Base-by-base conservation (phyloP, 345 rosid genomes). In the Lagerstroemia speciosa region DNA sequence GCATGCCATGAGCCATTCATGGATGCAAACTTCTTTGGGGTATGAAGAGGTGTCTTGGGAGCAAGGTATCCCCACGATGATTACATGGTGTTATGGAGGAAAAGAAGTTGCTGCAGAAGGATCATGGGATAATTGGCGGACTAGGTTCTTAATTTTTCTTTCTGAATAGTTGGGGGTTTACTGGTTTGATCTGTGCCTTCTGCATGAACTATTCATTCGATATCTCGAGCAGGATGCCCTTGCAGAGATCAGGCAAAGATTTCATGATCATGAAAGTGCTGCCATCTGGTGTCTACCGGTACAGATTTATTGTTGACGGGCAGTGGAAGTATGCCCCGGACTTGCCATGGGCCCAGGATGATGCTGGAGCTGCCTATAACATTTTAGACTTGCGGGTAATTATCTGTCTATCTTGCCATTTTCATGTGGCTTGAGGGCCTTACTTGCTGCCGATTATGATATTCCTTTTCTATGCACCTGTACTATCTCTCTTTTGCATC, bases 241-340 rank as follows among this genome's bases (percentile, higher is more conserved):
- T 95, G 67, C 93, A 95, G 83, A 88, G 87, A 84, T 88, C 96
- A 64, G 98, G 97, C 43, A 95, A 90, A 83, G 99, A 95, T 83
- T 88, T 81, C 76, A 83, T 89, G 12, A 88, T 95, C 33, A 87
- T 95, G 98, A 95, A 91, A 79, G 98, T 95, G 46, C 82, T 95
- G 71, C 96, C 98, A 30, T 92, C 98, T 37, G 99, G 99, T 14
- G 92, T 92, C 66, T 95, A 95, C 74, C 97, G 85, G 71, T 95
- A 92, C 67, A 78, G 93, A 79, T 92, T 92, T 78, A 72, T 95
- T 72, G 96, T 92, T 31, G 99, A 95, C 83, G 98, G 98, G 50
- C 96, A 86, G 71, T 80, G 89, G 92, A 88, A 83, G 83, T 82
- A 86, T 78, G 82, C 88, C 67, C 90, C 96, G 43, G 98, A 92